Evolutionary conservation across 768 basidiomycete species (phyloP).

Genomic region (Lactifluus rugatus): DNA sequence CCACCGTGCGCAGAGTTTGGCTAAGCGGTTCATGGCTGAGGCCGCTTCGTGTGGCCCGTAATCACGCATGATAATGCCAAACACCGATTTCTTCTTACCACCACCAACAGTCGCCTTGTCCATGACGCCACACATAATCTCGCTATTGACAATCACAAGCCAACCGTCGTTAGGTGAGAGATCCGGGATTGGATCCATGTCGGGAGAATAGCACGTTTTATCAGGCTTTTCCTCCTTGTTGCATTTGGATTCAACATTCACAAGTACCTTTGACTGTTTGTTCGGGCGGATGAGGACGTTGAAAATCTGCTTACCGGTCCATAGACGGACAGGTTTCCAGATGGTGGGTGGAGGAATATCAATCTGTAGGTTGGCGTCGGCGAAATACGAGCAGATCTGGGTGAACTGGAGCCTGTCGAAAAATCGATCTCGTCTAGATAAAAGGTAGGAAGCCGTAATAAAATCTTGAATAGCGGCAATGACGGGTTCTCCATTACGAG

Average conservation of each 20-base stretch:
- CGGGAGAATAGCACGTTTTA: slow-evolving; percentile 45
- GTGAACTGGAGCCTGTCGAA: slow-evolving; percentile 92
- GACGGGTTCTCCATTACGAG: slow-evolving; percentile 96
- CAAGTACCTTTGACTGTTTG: slow-evolving; percentile 65
- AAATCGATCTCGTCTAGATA: slow-evolving; percentile 88
- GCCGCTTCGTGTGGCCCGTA: slow-evolving; percentile 95
- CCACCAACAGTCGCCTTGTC: slow-evolving; percentile 97
- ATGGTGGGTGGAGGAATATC: slow-evolving; percentile 94
- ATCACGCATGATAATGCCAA: slow-evolving; percentile 94
- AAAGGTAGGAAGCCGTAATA: slow-evolving; percentile 94
- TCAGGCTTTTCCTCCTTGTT: slow-evolving; percentile 78
- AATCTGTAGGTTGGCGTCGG: slow-evolving; percentile 83
- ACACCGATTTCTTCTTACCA: slow-evolving; percentile 99
- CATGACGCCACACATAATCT: slow-evolving; percentile 99
- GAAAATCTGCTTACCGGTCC: slow-evolving; percentile 99
- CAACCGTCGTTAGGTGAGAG: slow-evolving; percentile 96
- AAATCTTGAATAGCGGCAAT: slow-evolving; percentile 99
- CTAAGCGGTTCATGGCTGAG: slow-evolving; percentile 88
- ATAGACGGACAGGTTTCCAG: slow-evolving; percentile 83
- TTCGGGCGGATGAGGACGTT: slow-evolving; percentile 95
- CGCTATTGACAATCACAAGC: slow-evolving; percentile 93
- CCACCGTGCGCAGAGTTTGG: slow-evolving; percentile 92
- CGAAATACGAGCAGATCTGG: slow-evolving; percentile 92
- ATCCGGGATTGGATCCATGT: slow-evolving; percentile 61
- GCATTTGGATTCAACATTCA: slow-evolving; percentile 96